Evolutionary conservation across 768 basidiomycete species (phyloP).

Genomic region (Lanmaoa pseudosensibilis): DNA sequence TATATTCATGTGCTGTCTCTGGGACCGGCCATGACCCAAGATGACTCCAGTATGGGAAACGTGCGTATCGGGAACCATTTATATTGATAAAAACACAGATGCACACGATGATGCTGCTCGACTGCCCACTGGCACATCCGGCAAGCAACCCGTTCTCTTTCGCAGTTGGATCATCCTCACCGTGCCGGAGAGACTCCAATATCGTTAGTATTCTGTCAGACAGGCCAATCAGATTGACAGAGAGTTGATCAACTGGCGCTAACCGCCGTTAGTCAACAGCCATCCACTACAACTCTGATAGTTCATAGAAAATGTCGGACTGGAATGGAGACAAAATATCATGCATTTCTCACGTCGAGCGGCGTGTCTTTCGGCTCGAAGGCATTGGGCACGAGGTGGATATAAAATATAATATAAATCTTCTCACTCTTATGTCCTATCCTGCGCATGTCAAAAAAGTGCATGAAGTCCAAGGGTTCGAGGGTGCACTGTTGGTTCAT

Average conservation of each 20-base stretch:
- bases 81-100: slow-evolving; percentile 23
- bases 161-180: slow-evolving; percentile 10
- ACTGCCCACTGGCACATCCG: slow-evolving; percentile 35
- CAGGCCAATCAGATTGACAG: too few relatives aligned
- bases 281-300: too few relatives aligned
- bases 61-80: slow-evolving; percentile 26
- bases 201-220: too few relatives aligned
- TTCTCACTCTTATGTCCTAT: too few relatives aligned
- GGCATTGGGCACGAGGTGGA: slow-evolving; percentile 21
- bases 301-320: too few relatives aligned
- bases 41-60: slow-evolving; percentile 36
- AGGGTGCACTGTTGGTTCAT: slow-evolving; percentile 26
- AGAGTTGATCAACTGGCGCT: too few relatives aligned
- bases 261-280: too few relatives aligned
- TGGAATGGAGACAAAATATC: too few relatives aligned
- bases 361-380: slow-evolving; percentile 32
- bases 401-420: too few relatives aligned
- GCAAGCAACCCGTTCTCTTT: slow-evolving; percentile 21
- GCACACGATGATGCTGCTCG: slow-evolving; percentile 35
- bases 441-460: slow-evolving; percentile 24
- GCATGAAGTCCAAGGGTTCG: slow-evolving; percentile 4
- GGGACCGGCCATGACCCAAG: slow-evolving; percentile 21
- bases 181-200: too few relatives aligned
- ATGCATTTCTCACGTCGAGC: slow-evolving; percentile 30
- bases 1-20: background rate